Evolutionary conservation across 768 basidiomycete species (phyloP).

Genomic region (Multifurca ochricompacta): DNA sequence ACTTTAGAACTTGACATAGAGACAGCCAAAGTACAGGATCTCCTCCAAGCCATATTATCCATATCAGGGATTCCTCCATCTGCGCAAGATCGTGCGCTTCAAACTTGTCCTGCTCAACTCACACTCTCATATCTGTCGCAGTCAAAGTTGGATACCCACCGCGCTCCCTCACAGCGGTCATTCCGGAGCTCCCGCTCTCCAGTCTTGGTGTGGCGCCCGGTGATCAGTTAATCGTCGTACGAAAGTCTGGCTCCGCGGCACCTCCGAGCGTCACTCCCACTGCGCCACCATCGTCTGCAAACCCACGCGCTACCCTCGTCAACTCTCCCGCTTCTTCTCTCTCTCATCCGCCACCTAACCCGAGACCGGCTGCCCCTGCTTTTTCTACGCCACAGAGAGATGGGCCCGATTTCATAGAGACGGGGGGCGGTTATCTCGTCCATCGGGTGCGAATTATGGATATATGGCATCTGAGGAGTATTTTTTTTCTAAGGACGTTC

Average conservation of each 20-base stretch:
- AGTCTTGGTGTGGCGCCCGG: constrained; percentile 70
- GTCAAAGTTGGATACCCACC: constrained; percentile 88
- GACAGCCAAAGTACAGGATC: constrained; percentile 58
- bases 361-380: constrained; percentile 20
- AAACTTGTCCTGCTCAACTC: neutral
- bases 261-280: constrained; percentile 9
- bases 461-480: neutral
- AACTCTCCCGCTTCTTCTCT: constrained; percentile 20
- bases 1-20: constrained; percentile 65
- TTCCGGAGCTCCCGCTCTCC: constrained; percentile 66
- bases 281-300: constrained; percentile 20
- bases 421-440: constrained; percentile 59
- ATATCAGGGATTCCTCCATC: constrained; percentile 64
- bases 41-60: constrained; percentile 64
- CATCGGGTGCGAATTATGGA: constrained; percentile 47
- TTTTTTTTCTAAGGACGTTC: constrained; percentile 1
- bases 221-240: constrained; percentile 81
- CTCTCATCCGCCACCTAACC: constrained; percentile 19
- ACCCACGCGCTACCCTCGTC: constrained; percentile 21
- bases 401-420: constrained; percentile 52
- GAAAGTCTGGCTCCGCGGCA: constrained; percentile 27
- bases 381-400: constrained; percentile 20
- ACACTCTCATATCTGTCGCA: constrained; percentile 24
- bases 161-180: constrained; percentile 48
- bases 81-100: constrained; percentile 65